Evolutionary conservation across 2,329 filamentous ascomycete species (phyloP), one percentile per base, ranked within the genome.

Genomic region (Sporothrix sp.): DNA sequence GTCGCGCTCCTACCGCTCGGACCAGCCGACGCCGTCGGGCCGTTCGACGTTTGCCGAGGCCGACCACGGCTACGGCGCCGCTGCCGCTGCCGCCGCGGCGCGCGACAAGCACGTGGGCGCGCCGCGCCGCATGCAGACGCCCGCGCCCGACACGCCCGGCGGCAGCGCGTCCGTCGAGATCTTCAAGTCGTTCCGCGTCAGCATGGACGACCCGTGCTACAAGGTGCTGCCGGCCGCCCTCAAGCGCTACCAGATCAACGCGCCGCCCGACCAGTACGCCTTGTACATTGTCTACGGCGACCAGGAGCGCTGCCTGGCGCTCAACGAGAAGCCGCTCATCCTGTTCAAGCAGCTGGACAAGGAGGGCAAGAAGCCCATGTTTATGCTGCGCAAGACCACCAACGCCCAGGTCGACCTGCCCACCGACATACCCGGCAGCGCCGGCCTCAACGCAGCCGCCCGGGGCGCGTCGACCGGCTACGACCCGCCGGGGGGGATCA

Each of bases 221-320:
- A 96, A 96, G 65, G 93, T 98, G 25, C 75, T 98, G 2, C 93
- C 93, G 1, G 93, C 94, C 14, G 93, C 93, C 2, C 77, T 98
- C 16, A 65, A 28, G 6, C 95, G 96, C 65, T 98, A 98, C 70
- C 93, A 97, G 63, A 98, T 98, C 71, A 91, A 94, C 58, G 91
- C 90, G 20, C 91, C 95, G 46, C 96, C 90, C 86, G 87, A 94
- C 59, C 88, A 97, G 63, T 98, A 98, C 64, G 91, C 93, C 1
- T 72, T 98, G 28, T 98, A 97, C 64, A 98, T 98, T 64, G 93
- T 98, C 4, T 95, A 96, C 60, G 93, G 93, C n/a, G 90, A 97
- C 62, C 89, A 97, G 67, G 93, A 98, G 70, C 83, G 93, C 13
- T 97, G 91, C 65, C 69, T 98, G 33, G 88, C 86, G 1, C 73